These are phyloP conservation scores for Boletellus sp. DNA, from an alignment of 768 basidiomycete genomes.

Conservation along the genomic window DNA sequence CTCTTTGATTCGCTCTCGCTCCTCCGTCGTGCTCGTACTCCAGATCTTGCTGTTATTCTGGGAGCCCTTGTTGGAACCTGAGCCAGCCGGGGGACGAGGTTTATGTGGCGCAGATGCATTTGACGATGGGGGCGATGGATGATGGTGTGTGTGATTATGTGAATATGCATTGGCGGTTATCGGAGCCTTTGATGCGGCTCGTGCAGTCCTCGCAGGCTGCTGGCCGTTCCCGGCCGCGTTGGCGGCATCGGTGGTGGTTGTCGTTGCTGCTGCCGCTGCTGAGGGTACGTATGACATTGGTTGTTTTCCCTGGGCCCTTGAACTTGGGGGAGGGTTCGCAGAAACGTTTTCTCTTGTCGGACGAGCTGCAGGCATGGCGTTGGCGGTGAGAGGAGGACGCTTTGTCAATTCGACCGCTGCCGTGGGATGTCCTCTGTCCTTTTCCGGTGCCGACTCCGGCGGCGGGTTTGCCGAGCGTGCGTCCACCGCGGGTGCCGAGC, in stretches of 20 bases:
- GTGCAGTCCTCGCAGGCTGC: constrained; percentile 38
- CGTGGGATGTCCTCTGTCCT: constrained; percentile 31
- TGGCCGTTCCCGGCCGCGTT: constrained; percentile 29
- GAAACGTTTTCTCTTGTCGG: constrained; percentile 37
- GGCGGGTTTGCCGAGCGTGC: constrained; percentile 27
- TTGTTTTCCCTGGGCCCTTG: constrained; percentile 88
- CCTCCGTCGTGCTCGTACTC: constrained; percentile 88
- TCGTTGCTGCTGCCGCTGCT: constrained; percentile 18
- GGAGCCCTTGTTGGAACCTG: constrained; percentile 24
- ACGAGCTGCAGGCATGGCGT: constrained; percentile 43
- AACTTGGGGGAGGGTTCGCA: constrained; percentile 56
- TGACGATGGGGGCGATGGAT: constrained; percentile 43
- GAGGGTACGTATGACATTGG: constrained; percentile 70
- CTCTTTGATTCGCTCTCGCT: constrained; percentile 95
- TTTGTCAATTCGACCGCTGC: constrained; percentile 35
- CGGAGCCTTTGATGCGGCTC: constrained; percentile 58
- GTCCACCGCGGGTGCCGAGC: constrained; percentile 21
- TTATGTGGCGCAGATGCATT: constrained; percentile 33
- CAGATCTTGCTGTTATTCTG: constrained; percentile 80
- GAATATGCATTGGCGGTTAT: constrained; percentile 46
- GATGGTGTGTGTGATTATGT: constrained; percentile 51
- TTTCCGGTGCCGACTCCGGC: constrained; percentile 33
- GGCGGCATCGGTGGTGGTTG: constrained; percentile 36
- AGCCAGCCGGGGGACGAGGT: constrained; percentile 26
- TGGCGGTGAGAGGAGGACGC: constrained; percentile 37